phyloP scores from a whole-genome alignment of 306 rosid genomes.

The Pyrus pyrifolia region DNA sequence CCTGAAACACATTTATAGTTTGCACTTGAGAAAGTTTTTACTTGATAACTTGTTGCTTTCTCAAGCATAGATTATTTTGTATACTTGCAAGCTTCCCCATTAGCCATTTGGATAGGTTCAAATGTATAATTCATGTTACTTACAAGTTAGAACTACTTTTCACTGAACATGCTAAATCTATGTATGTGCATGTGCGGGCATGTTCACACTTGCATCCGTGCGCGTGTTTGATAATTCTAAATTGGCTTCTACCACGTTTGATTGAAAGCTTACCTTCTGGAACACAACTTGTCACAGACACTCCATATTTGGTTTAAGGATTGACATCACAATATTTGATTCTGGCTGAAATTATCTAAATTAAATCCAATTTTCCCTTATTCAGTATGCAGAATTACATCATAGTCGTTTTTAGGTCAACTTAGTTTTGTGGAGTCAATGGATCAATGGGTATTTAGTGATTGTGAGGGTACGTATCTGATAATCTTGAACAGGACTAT shows the following conservation, averaged over 20 bases:
- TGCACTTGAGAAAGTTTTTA: neutral
- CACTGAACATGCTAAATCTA: neutral
- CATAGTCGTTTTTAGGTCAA: neutral
- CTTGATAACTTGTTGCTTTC: neutral
- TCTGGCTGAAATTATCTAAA: neutral
- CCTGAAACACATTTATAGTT: neutral
- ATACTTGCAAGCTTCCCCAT: neutral
- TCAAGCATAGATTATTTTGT: neutral
- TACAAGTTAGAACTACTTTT: neutral
- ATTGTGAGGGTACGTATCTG: constrained; percentile 24
- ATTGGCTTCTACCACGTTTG: neutral
- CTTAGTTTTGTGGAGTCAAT: neutral
- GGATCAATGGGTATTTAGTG: neutral
- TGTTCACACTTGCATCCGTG: too few species aligned
- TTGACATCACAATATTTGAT: neutral
- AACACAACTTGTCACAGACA: too few species aligned
- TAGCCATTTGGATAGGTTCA: neutral
- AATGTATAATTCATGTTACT: neutral
- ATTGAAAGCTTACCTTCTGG: too few species aligned
- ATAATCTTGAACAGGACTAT: constrained; percentile 53
- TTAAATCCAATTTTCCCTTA: neutral
- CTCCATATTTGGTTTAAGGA: neutral
- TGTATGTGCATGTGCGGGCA: neutral
- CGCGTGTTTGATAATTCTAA: neutral
- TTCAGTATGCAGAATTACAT: neutral